phyloP scores from a whole-genome alignment of 768 basidiomycete genomes.

The Collybiopsis confluens region DNA sequence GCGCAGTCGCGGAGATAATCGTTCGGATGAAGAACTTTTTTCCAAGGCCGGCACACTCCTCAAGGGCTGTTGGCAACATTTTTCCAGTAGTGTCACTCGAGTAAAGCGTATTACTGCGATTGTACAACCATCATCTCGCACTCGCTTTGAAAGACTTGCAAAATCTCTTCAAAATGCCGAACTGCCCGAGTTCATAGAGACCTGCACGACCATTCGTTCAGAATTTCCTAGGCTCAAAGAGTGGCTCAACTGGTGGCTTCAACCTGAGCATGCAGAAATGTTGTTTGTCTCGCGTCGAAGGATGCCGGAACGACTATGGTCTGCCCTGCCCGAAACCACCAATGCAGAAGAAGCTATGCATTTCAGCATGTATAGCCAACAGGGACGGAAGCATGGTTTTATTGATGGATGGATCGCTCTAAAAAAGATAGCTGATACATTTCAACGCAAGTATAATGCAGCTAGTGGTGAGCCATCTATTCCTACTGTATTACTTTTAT shows the following conservation, averaged over 20 bases:
- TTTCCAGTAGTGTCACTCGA: slow-evolving; percentile 21
- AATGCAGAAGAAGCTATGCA: slow-evolving; percentile 35
- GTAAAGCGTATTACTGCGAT: slow-evolving; percentile 19
- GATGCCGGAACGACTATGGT: slow-evolving; percentile 26
- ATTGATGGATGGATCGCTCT: background rate
- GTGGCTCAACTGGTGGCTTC: slow-evolving; percentile 33
- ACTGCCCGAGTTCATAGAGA: background rate
- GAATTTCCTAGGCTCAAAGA: slow-evolving; percentile 15
- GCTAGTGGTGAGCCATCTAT: background rate
- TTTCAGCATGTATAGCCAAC: slow-evolving; percentile 23
- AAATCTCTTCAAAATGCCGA: slow-evolving; percentile 6
- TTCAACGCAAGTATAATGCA: background rate
- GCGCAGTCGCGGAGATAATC: background rate
- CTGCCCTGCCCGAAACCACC: slow-evolving; percentile 26
- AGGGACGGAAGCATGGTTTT: background rate
- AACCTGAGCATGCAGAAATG: slow-evolving; percentile 23
- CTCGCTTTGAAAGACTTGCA: slow-evolving; percentile 15
- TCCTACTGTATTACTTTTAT: background rate
- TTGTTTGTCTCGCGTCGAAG: slow-evolving; percentile 21
- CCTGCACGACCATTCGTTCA: slow-evolving; percentile 11
- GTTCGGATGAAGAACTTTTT: slow-evolving; percentile 9
- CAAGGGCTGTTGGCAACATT: slow-evolving; percentile 30
- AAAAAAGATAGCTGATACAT: background rate
- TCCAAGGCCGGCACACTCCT: slow-evolving; percentile 13
- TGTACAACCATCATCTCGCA: slow-evolving; percentile 13